phyloP scores from a whole-genome alignment of 2,329 filamentous ascomycete species.

The Trichoderma cornu-damae region DNA sequence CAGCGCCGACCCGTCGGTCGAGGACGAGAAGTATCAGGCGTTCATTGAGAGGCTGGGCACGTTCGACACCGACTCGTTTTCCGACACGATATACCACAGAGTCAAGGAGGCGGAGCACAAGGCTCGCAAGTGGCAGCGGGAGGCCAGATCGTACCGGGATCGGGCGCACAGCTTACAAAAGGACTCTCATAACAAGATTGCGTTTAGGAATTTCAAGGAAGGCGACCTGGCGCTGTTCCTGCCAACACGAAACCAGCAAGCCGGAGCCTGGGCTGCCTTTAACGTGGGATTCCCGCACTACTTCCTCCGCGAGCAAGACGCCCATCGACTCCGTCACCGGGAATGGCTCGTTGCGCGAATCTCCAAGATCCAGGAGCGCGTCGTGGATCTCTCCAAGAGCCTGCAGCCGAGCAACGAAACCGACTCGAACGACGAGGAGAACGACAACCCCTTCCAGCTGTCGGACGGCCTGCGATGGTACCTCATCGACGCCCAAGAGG shows the following conservation, averaged over 20 bases:
- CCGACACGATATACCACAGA: constrained; percentile 79
- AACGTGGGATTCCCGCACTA: constrained; percentile 97
- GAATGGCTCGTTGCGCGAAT: constrained; percentile 98
- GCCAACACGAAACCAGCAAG: constrained; percentile 88
- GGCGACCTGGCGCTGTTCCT: constrained; percentile 91
- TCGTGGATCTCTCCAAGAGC: constrained; percentile 85
- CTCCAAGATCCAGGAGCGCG: constrained; percentile 80
- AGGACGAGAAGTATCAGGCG: constrained; percentile 67
- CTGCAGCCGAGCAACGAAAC: constrained; percentile 49
- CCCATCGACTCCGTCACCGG: constrained; percentile 73
- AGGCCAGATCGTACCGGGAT: constrained; percentile 80
- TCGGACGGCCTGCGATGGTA: constrained; percentile 96
- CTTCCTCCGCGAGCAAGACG: constrained; percentile 89
- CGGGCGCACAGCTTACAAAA: constrained; percentile 74
- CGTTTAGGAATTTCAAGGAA: constrained; percentile 92
- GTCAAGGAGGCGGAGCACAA: constrained; percentile 91
- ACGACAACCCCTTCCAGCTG: constrained; percentile 95
- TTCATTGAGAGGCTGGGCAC: constrained; percentile 69
- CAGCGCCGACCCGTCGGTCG: constrained; percentile 57
- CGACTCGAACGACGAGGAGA: constrained; percentile 61
- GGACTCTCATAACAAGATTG: constrained; percentile 92
- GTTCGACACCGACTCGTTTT: constrained; percentile 80
- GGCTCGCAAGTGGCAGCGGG: constrained; percentile 87
- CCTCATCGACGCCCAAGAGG: constrained; percentile 85
- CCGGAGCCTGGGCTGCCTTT: constrained; percentile 95